These are phyloP conservation scores for Phascolomyces articulosus DNA, from an alignment of 371 early-diverging fungal genomes.

Conservation along the genomic window DNA sequence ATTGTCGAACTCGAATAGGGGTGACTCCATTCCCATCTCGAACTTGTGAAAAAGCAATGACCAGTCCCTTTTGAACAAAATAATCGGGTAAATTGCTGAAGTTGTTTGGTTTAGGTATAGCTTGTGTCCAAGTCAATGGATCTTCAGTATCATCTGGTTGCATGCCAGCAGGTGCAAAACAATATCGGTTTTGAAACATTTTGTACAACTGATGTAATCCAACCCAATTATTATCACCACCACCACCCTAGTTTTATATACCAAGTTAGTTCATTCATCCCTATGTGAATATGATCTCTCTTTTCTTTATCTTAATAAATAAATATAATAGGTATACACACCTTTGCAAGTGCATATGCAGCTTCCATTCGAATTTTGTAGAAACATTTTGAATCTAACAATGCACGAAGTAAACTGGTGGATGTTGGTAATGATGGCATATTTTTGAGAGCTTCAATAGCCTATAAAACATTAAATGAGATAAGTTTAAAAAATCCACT, in stretches of 20 bases:
- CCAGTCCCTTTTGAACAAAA: constrained; percentile 84
- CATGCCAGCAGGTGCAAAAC: constrained; percentile 42
- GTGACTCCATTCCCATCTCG: constrained; percentile 69
- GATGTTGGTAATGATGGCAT: constrained; percentile 74
- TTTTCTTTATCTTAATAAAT: no score
- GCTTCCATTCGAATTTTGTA: constrained; percentile 95
- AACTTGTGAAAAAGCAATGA: constrained; percentile 74
- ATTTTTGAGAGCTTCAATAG: constrained; percentile 67
- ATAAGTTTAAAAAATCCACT: background rate
- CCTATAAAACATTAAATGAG: constrained; percentile 20
- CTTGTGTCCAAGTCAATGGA: constrained; percentile 50
- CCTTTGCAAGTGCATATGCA: constrained; percentile 81
- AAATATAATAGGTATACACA: no score
- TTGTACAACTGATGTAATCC: constrained; percentile 78
- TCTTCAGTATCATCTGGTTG: constrained; percentile 25
- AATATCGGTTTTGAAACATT: constrained; percentile 78
- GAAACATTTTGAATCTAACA: constrained; percentile 86
- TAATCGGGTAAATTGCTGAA: constrained; percentile 87
- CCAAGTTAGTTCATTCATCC: no score
- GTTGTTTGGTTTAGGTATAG: constrained; percentile 84
- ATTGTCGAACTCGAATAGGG: constrained; percentile 66
- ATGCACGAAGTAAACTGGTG: constrained; percentile 74
- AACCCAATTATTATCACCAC: constrained; percentile 60
- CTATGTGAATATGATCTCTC: no score
- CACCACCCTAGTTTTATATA: constrained; percentile 70